Percentiles rank a stretch among this genome's conserved stretches.
Evolutionary conservation across 768 basidiomycete genomes (phyloP).

Genomic region (Lactarius trivialis): DNA sequence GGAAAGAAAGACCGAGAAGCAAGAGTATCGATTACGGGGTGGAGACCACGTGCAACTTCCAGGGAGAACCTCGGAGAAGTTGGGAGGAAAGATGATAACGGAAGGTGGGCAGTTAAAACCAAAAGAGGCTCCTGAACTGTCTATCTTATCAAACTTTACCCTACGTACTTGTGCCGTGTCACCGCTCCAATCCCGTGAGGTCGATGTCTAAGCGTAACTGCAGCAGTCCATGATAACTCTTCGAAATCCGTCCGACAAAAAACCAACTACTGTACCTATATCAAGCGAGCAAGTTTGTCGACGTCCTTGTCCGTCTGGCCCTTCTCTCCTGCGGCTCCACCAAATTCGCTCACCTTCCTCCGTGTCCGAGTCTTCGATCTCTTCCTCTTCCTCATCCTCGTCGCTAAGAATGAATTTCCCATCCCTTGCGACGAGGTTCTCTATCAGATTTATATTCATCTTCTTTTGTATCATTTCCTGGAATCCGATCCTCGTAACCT

Average conservation of each 20-base stretch:
- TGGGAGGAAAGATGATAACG: conserved; percentile 15
- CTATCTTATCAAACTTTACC: not conserved
- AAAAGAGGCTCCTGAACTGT: conserved; percentile 3
- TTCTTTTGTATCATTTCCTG: conserved; percentile 91
- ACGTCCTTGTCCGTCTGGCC: conserved; percentile 34
- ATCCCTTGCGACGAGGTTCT: conserved; percentile 54
- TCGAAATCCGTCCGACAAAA: not conserved
- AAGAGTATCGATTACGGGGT: not conserved
- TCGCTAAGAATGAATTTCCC: conserved; percentile 64
- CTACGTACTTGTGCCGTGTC: not conserved
- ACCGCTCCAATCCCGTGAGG: not conserved
- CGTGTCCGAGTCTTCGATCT: conserved; percentile 33
- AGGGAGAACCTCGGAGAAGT: conserved; percentile 20
- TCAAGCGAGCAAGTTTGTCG: conserved; percentile 57
- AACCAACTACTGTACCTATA: conserved; percentile 32
- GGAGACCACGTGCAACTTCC: not conserved
- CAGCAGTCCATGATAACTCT: not conserved
- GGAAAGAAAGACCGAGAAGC: not conserved
- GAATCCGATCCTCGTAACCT: conserved; percentile 77
- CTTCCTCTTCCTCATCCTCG: conserved; percentile 71
- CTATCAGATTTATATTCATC: conserved; percentile 50
- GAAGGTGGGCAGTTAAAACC: conserved; percentile 12
- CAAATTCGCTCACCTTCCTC: conserved; percentile 28
- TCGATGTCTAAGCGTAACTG: conserved; percentile 1
- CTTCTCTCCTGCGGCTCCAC: conserved; percentile 28